Percentiles rank a stretch among this genome's conserved stretches.
Evolutionary conservation across 208 protist genomes (phyloP).

Genomic region (Trypanosoma avium): DNA sequence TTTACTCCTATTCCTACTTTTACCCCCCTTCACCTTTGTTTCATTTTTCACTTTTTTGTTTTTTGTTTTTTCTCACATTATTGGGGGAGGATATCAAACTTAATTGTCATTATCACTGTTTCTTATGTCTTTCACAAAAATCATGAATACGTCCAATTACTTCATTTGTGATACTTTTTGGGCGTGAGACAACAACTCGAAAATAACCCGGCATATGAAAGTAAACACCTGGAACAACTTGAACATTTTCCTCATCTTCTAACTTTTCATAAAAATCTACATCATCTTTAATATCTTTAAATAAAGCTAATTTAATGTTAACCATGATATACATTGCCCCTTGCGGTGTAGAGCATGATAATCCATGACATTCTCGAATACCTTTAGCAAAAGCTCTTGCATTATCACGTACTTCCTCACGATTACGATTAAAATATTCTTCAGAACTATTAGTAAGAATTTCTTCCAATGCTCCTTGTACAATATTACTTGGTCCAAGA

Average conservation of each 20-base stretch:
- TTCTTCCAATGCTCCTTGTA: constrained; percentile 77
- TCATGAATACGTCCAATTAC: constrained; percentile 48
- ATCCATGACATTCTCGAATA: constrained; percentile 24
- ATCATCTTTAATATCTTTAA: constrained; percentile 68
- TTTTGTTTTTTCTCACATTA: background rate
- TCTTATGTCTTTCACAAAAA: constrained; percentile 42
- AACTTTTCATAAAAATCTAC: constrained; percentile 62
- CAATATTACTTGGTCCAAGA: constrained; percentile 82
- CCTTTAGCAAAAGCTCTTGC: constrained; percentile 31
- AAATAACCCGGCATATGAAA: constrained; percentile 76
- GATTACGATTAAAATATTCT: constrained; percentile 40
- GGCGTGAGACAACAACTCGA: constrained; percentile 67
- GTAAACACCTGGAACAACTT: constrained; percentile 62
- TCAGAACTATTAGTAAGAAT: constrained; percentile 67
- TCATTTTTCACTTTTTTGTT: background rate
- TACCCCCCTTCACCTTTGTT: background rate
- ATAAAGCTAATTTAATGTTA: constrained; percentile 61
- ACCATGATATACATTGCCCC: constrained; percentile 92
- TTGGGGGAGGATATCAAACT: too few species aligned
- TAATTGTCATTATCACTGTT: too few species aligned
- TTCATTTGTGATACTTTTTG: constrained; percentile 50
- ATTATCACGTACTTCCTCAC: constrained; percentile 42
- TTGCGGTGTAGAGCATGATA: constrained; percentile 56
- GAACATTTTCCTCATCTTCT: constrained; percentile 60
- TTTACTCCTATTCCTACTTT: background rate